Base-by-base conservation (phyloP, 1,139 yeast species). In the Arxiozyma telluris region DNA sequence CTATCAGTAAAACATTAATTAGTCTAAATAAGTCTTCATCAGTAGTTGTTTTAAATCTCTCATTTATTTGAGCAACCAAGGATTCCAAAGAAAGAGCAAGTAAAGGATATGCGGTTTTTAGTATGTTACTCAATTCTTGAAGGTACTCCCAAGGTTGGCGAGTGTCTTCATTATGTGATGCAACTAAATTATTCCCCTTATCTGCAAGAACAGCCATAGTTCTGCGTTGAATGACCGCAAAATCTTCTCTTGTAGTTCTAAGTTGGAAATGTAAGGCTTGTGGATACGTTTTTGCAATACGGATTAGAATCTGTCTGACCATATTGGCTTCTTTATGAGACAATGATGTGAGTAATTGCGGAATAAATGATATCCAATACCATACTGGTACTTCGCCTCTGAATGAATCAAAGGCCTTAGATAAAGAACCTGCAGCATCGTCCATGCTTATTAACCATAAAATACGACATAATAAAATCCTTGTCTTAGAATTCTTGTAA, bases 341-440 rank as follows among this genome's bases (percentile, higher is more conserved):
- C 59, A 94, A 76, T 0, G 96, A 85, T 0, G 96, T 85, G 63
- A 94, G 76, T 57, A 94, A 76, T 70, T 94, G 98, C 3, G 98
- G 98, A 62, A 94, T 90, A 64, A 87, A 93, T 0, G 98, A 89
- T 47, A 93, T 89, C 98, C 98, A 94, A 67, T 93, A 93, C 99
- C 99, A 94, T 3, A 91, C 96, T 12, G 98, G 98, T 48, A 89
- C 91, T 60, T 94, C 99, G 22, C 98, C 98, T 59, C 94, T 81
- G 69, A 88, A 93, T 53, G 87, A 84, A 57, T 89, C 96, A 71
- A 91, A 93, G 0, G 97, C 96, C 61, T 83, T 84, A 0, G 95
- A 81, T 54, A 93, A 76, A 0, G 93, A 81, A 1, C 95, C 96
- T 12, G 83, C 77, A 3, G 84, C 76, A 67, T 93, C 97, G 70